A percentile compares a stretch with the other conserved stretches of the same genome.
These are phyloP conservation scores for Fusarium udum DNA, from an alignment of 2,329 filamentous ascomycete genomes.

Conservation along the genomic window DNA sequence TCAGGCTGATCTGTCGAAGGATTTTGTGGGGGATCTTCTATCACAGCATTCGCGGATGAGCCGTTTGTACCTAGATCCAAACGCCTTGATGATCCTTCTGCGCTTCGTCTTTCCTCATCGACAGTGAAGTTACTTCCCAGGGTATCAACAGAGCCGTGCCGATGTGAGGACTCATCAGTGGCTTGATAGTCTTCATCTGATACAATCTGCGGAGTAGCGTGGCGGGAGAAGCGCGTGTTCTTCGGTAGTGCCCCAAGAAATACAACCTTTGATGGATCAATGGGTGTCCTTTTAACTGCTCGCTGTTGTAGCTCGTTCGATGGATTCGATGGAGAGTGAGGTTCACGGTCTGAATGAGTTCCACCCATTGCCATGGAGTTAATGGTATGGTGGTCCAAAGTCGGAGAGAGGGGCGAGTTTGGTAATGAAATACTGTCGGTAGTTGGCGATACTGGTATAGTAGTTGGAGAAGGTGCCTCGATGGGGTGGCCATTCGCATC, in stretches of 20 bases:
- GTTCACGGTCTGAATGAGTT: conserved; percentile 16
- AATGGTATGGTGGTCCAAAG: conserved; percentile 22
- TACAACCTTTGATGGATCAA: conserved; percentile 62
- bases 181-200: conserved; percentile 6
- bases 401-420: conserved; percentile 24
- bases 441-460: conserved; percentile 40
- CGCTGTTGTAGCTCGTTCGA: conserved; percentile 10
- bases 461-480: conserved; percentile 55
- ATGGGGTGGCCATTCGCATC: conserved; percentile 53
- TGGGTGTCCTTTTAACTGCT: conserved; percentile 58
- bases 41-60: neutral
- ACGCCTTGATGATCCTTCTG: conserved; percentile 43
- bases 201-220: conserved; percentile 1
- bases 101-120: conserved; percentile 56
- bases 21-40: neutral
- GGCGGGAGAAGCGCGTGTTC: conserved; percentile 50
- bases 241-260: conserved; percentile 65
- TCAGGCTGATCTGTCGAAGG: conserved; percentile 6
- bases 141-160: conserved; percentile 50
- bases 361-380: conserved; percentile 2
- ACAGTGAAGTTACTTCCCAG: conserved; percentile 67
- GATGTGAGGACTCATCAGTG: neutral
- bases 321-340: neutral
- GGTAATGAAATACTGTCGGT: conserved; percentile 23
- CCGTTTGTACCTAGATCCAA: conserved; percentile 25